Evolutionary conservation across 768 basidiomycete genomes (phyloP).

Genomic region (Pluteus cervinus): DNA sequence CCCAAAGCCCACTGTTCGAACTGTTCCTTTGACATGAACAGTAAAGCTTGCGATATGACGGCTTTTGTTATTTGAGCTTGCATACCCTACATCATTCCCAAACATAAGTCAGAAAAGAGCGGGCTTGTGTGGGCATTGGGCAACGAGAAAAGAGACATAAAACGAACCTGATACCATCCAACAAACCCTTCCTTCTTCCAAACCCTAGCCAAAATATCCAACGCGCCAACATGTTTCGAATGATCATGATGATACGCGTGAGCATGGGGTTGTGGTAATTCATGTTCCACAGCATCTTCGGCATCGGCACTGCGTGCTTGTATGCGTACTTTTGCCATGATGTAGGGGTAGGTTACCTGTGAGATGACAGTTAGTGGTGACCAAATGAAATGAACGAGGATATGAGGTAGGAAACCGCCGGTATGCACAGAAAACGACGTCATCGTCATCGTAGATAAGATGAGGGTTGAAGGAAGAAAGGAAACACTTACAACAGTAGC

Average conservation of each 20-base stretch:
- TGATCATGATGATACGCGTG: constrained; percentile 38
- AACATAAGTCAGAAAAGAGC: constrained; percentile 1
- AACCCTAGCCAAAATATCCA: constrained; percentile 69
- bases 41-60: constrained; percentile 87
- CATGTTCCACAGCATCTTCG: constrained; percentile 39
- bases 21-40: constrained; percentile 97
- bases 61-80: constrained; percentile 95
- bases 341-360: constrained; percentile 92
- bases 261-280: constrained; percentile 28
- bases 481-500: constrained; percentile 77
- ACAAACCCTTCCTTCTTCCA: constrained; percentile 70
- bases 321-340: constrained; percentile 94
- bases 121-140: background rate
- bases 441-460: constrained; percentile 3
- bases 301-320: constrained; percentile 71
- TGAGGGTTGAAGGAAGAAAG: background rate
- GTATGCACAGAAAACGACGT: background rate
- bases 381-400: too few relatives aligned
- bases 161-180: constrained; percentile 93
- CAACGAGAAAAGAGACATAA: background rate
- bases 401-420: too few relatives aligned
- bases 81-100: constrained; percentile 66
- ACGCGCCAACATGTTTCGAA: constrained; percentile 59
- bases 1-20: constrained; percentile 85
- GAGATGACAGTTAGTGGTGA: too few relatives aligned